A percentile compares a stretch with the other conserved stretches of the same genome.
phyloP scores from a whole-genome alignment of 2,329 filamentous ascomycete species.

The Drechmeria coniospora region DNA sequence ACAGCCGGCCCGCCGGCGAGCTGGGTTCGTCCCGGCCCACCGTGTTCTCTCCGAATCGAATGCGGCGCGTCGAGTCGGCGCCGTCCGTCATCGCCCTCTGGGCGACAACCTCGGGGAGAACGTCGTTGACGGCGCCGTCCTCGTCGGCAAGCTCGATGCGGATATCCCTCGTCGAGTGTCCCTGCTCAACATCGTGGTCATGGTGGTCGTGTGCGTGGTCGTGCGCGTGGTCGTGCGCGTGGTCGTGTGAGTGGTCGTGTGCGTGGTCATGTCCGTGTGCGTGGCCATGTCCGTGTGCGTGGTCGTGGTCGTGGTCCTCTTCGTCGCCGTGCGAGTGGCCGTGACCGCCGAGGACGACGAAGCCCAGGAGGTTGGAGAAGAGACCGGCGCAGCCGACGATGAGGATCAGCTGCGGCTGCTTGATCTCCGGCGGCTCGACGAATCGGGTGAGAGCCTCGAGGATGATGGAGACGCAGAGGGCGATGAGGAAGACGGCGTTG shows the following conservation, averaged over 20 bases:
- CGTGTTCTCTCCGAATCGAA: slow-evolving; percentile 21
- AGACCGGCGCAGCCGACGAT: slow-evolving; percentile 80
- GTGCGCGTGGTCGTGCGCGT: slow-evolving; percentile 21
- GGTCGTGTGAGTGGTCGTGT: slow-evolving; percentile 30
- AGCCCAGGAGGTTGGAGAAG: slow-evolving; percentile 73
- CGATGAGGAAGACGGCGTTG: slow-evolving; percentile 95
- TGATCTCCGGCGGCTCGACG: slow-evolving; percentile 77
- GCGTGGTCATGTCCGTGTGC: slow-evolving; percentile 17
- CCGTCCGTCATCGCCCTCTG: slow-evolving; percentile 27
- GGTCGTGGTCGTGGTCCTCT: slow-evolving; percentile 33
- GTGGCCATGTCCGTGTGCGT: slow-evolving; percentile 25
- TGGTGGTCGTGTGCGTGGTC: slow-evolving; percentile 23
- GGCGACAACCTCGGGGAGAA: slow-evolving; percentile 47
- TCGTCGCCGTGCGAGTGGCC: slow-evolving; percentile 61
- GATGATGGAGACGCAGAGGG: slow-evolving; percentile 89
- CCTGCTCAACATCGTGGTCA: slow-evolving; percentile 32
- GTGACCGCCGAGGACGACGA: slow-evolving; percentile 86
- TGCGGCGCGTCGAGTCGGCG: slow-evolving; percentile 21
- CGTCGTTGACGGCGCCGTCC: slow-evolving; percentile 41
- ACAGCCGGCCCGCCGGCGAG: slow-evolving; percentile 13
- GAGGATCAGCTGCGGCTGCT: slow-evolving; percentile 72
- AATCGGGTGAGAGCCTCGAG: slow-evolving; percentile 88
- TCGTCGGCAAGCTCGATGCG: slow-evolving; percentile 35
- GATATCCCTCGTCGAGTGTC: slow-evolving; percentile 26
- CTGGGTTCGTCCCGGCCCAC: slow-evolving; percentile 12